Evolutionary conservation across 306 rosid species (phyloP), one percentile per base, ranked within the genome.

Genomic region (Parietaria judaica): DNA sequence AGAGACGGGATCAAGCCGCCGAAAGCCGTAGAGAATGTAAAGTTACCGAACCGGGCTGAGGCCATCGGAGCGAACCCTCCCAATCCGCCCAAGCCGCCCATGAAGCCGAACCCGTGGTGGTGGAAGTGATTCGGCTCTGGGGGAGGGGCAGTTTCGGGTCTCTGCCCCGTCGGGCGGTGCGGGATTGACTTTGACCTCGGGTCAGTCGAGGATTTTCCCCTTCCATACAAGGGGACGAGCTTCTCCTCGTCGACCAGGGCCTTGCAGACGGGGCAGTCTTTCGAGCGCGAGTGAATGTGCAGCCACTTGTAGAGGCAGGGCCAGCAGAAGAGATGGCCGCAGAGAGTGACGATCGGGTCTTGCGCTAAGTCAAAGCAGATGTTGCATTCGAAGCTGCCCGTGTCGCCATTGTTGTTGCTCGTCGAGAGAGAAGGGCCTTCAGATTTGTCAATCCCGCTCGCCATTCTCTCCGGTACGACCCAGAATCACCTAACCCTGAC

Each of bases 251-350:
- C 86, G 14, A 88, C 23, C n/a, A 85, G 52, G 62, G 96, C 96
- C 79, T 88, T 88, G 73, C 96, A 88, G 56, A 88, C 94, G 0
- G 94, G 96, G 70, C 96, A 88, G 68, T 83, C 94, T 57, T 67
- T 80, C 16, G 94, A 80, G 17, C 80, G 84, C 7, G 96, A 85
- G 69, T 85, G 96, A 72, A 81, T 63, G 64, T 85, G 81, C 64
- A 88, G 88, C 96, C 96, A 88, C 59, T 83, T 85, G 80, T 85
- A 88, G 57, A 88, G 96, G 70, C 96, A 88, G 1, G 96, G 90
- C 96, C 96, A 88, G 70, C 96, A 88, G 66, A 83, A 88, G 45
- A 88, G 94, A 76, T 88, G 96, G 53, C 96, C 96, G n/a, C 96
- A 88, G 37, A 85, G 49, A 55, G 96, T 88, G 13, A 85, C 87